Evolutionary conservation across 1,284 basidiomycete species (phyloP).

Genomic region (Peniophora sp.): DNA sequence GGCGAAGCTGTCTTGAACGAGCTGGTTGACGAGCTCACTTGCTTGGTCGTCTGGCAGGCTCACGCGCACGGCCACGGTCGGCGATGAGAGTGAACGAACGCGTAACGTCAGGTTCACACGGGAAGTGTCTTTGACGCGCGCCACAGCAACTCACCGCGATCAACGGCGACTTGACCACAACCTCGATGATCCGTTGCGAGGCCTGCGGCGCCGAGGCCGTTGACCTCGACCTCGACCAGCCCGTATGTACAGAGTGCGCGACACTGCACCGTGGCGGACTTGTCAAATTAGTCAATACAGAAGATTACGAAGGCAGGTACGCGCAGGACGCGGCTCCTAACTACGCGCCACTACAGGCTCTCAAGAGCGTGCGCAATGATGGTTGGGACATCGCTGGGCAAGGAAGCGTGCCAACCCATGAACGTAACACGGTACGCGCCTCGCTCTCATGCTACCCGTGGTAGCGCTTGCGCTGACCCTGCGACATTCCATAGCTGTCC

Average conservation of each 20-base stretch:
- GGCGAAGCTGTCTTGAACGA: background rate
- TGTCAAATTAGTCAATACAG: constrained; percentile 26
- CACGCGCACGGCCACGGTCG: background rate
- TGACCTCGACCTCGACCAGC: constrained; percentile 49
- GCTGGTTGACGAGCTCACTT: background rate
- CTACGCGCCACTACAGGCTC: constrained; percentile 21
- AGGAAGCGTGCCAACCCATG: constrained; percentile 50
- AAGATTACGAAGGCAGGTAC: background rate
- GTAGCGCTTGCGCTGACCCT: constrained; percentile 10
- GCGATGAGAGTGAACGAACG: background rate
- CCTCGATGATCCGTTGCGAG: constrained; percentile 23
- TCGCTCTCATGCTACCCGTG: constrained; percentile 4
- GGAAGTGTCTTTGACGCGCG: no score
- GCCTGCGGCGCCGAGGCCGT: constrained; percentile 51
- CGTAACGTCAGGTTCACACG: background rate
- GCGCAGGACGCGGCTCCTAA: constrained; percentile 3
- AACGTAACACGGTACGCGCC: constrained; percentile 46
- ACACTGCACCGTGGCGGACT: constrained; percentile 56
- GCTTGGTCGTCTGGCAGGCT: no score
- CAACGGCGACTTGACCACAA: constrained; percentile 20
- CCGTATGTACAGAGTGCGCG: constrained; percentile 58
- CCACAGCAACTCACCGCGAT: no score
- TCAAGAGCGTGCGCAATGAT: constrained; percentile 37
- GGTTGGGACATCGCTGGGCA: constrained; percentile 55
- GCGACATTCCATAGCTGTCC: constrained; percentile 35